Evolutionary conservation across 345 rosid genomes (phyloP).

Genomic region (Acer campestre): DNA sequence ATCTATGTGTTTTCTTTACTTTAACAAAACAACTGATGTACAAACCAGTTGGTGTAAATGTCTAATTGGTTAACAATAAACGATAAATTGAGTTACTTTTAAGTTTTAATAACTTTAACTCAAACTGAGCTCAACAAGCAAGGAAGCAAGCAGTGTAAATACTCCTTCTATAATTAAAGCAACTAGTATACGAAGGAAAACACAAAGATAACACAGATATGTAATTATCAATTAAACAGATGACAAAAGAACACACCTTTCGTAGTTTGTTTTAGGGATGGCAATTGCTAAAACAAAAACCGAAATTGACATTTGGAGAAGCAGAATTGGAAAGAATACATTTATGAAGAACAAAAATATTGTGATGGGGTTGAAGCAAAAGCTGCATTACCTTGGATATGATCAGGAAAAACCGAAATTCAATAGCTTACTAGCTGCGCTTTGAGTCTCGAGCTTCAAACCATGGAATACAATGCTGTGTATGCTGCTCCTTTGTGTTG

Average conservation of each 20-base stretch:
- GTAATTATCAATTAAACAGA: not conserved
- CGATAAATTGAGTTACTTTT: not conserved
- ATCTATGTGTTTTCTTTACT: not conserved
- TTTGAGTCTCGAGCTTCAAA: slow-evolving; percentile 1
- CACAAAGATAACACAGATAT: not conserved
- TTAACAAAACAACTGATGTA: not conserved
- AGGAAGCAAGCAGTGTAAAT: not conserved
- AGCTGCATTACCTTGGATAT: slow-evolving; percentile 8
- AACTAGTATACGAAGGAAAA: not conserved
- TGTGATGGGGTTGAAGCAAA: not conserved
- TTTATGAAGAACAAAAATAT: not conserved
- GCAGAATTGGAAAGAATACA: not conserved
- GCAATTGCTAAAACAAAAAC: not conserved
- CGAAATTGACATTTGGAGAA: not conserved
- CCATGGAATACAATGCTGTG: not conserved
- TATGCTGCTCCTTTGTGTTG: not conserved
- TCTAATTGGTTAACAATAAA: not conserved
- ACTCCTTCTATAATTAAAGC: not conserved
- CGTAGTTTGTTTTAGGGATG: not conserved
- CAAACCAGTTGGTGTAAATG: not conserved
- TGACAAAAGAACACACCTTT: not conserved
- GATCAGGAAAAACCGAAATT: not conserved
- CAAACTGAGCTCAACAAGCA: not conserved
- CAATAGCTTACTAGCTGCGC: not conserved
- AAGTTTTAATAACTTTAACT: not conserved